Percentiles rank a stretch among this genome's conserved stretches.
These are phyloP conservation scores for Ophiocordyceps camponoti-floridani DNA, from an alignment of 2,329 filamentous ascomycete genomes.

Conservation along the genomic window DNA sequence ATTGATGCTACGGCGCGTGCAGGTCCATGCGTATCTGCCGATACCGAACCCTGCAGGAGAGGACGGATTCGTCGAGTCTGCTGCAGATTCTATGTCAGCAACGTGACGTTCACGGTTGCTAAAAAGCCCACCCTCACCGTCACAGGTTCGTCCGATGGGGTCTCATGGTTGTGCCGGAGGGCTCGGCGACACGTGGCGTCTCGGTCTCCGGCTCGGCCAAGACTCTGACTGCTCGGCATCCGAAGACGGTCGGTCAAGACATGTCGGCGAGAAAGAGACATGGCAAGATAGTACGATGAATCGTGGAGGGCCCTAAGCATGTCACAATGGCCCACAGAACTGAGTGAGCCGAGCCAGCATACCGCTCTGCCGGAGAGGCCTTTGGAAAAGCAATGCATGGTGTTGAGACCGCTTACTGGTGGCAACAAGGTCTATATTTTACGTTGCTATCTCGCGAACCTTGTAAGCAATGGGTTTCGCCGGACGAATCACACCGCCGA, in stretches of 20 bases:
- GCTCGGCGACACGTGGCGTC: not conserved
- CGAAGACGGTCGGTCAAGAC: not conserved
- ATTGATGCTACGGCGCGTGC: not conserved
- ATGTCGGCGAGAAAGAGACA: not conserved
- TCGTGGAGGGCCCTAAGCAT: not conserved
- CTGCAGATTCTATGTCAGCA: not conserved
- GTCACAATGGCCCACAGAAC: too few relatives aligned
- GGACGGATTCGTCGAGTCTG: not conserved
- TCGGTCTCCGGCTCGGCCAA: not conserved
- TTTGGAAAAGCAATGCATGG: too few relatives aligned
- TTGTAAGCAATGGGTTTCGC: not conserved
- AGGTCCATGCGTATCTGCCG: not conserved
- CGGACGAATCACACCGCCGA: conserved; percentile 1
- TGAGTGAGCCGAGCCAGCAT: too few relatives aligned
- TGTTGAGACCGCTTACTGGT: not conserved
- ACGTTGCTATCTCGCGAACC: not conserved
- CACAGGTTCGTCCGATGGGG: not conserved
- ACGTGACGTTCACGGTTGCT: not conserved
- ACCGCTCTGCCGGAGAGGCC: too few relatives aligned
- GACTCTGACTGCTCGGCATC: too few relatives aligned
- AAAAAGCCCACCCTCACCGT: not conserved
- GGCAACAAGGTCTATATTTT: not conserved
- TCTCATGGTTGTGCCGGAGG: not conserved
- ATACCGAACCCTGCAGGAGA: not conserved
- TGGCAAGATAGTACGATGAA: not conserved